phyloP scores from a whole-genome alignment of 2,329 filamentous ascomycete genomes.

The Thelonectria discophora region DNA sequence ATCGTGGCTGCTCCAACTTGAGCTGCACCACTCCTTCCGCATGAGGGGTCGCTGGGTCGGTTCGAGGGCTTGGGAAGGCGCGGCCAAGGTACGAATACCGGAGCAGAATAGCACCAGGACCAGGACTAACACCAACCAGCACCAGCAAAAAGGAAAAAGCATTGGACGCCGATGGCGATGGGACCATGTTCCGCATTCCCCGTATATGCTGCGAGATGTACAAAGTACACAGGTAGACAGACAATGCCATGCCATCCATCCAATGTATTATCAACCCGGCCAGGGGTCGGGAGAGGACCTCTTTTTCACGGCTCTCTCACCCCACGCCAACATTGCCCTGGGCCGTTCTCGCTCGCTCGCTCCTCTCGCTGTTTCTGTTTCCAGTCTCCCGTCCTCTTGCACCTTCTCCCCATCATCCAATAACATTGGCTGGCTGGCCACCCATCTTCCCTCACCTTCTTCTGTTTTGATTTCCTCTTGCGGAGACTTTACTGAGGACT shows the following conservation, averaged over 20 bases:
- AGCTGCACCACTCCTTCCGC: neutral
- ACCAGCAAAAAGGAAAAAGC: constrained; percentile 8
- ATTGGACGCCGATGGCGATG: neutral
- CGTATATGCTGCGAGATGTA: neutral
- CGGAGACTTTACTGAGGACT: constrained; percentile 5
- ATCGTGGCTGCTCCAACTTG: neutral
- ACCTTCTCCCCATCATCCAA: constrained; percentile 13
- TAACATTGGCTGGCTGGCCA: constrained; percentile 22
- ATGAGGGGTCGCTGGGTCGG: neutral
- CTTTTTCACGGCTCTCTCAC: neutral
- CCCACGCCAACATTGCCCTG: neutral
- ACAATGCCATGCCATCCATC: neutral
- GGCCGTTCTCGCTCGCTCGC: constrained; percentile 4
- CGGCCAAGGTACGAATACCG: neutral
- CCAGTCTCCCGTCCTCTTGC: constrained; percentile 12
- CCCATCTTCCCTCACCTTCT: constrained; percentile 9
- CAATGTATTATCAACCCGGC: constrained; percentile 11
- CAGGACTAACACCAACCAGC: neutral
- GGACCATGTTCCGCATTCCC: constrained; percentile 1
- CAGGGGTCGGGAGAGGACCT: neutral
- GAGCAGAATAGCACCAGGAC: neutral
- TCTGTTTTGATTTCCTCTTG: constrained; percentile 14
- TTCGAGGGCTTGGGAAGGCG: neutral
- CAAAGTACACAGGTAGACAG: neutral
- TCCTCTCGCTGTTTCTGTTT: constrained; percentile 4